Percentiles rank a stretch among this genome's conserved stretches.
Conservation (phyloP, 1,139 yeast genomes). For the Kodamaea plutei region DNA sequence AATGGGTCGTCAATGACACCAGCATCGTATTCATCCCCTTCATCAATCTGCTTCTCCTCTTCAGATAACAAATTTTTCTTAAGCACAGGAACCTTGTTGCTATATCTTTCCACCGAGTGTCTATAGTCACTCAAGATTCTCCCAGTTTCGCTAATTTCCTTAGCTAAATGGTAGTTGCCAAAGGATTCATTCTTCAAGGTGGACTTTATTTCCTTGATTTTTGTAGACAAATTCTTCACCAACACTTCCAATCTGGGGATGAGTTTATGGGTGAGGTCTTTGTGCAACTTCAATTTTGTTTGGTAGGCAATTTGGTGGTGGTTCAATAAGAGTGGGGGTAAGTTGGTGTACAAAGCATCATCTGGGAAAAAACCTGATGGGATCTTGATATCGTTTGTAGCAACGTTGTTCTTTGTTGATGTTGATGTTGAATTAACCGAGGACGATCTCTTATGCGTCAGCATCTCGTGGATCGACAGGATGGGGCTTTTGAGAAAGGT, state of each 20-base stretch:
- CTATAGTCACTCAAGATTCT: constrained; percentile 29
- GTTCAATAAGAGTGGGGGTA: constrained; percentile 34
- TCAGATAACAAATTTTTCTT: constrained; percentile 18
- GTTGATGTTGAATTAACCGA: constrained; percentile 11
- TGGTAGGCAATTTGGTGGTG: constrained; percentile 33
- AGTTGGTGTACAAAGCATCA: constrained; percentile 30
- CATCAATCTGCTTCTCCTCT: constrained; percentile 18
- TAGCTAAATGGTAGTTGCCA: constrained; percentile 33
- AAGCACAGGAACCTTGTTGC: constrained; percentile 24
- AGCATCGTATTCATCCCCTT: constrained; percentile 23
- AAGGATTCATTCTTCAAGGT: constrained; percentile 43
- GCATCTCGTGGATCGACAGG: constrained; percentile 8
- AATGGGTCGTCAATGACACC: constrained; percentile 41
- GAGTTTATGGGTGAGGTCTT: constrained; percentile 31
- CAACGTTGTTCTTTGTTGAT: constrained; percentile 4
- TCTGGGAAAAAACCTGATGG: constrained; percentile 46
- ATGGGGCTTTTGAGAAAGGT: constrained; percentile 15
- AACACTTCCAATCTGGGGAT: constrained; percentile 39
- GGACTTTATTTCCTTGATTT: constrained; percentile 42
- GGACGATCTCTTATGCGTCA: constrained; percentile 20
- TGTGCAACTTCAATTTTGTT: constrained; percentile 27
- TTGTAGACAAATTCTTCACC: constrained; percentile 33
- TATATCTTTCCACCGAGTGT: constrained; percentile 33
- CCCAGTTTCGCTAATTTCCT: constrained; percentile 42
- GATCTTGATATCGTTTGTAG: constrained; percentile 28